Percentiles rank a stretch among this genome's conserved stretches.
Evolutionary conservation across 1,139 yeast species (phyloP).

Genomic region (Kodamaea arcana): DNA sequence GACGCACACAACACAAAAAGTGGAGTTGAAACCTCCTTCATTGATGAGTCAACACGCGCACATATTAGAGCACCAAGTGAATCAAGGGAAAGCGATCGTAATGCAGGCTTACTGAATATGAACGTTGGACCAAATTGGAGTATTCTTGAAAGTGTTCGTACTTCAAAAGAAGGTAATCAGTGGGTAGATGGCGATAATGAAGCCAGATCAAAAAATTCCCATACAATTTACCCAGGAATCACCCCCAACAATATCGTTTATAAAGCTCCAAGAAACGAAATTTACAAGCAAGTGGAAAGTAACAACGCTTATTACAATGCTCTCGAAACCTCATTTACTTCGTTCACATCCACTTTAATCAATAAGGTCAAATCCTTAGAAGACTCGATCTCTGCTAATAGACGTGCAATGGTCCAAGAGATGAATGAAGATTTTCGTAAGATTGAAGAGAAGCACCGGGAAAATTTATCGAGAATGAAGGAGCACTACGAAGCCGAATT

Average conservation of each 20-base stretch:
- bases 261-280: background rate
- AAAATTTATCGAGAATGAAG: constrained; percentile 3
- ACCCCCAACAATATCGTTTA: background rate
- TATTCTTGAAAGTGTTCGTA: background rate
- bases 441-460: constrained; percentile 3
- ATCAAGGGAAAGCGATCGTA: background rate
- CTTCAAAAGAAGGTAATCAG: background rate
- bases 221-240: no score
- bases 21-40: no score
- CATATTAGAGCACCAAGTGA: background rate
- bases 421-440: constrained; percentile 4
- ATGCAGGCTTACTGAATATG: background rate
- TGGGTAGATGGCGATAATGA: no score
- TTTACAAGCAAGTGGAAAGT: background rate
- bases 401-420: background rate
- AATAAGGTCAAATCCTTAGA: constrained; percentile 4
- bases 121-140: background rate
- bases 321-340: constrained; percentile 1
- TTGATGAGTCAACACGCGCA: background rate
- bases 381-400: background rate
- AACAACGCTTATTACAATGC: background rate
- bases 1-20: no score
- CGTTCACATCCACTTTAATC: constrained; percentile 1
- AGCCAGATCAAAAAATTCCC: no score
- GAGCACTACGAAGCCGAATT: constrained; percentile 4